Percentiles rank a stretch among this genome's conserved stretches.
Conservation (phyloP, 2,329 filamentous ascomycete species). For the Neofusicoccum kwambonambiense region DNA sequence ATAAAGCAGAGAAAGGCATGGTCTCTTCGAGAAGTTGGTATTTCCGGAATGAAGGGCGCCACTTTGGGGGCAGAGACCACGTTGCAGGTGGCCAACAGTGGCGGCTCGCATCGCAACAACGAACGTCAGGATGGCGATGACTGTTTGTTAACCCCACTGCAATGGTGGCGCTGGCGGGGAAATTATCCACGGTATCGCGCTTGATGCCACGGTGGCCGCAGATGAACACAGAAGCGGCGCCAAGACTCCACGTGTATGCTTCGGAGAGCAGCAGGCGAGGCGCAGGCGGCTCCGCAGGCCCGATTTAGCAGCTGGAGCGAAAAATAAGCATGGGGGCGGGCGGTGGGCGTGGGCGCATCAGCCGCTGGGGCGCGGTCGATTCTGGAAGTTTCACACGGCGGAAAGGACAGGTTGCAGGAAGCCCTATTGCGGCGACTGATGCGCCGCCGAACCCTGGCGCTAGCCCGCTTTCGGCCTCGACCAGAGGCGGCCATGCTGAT, state of each 20-base stretch:
- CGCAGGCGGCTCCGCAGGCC: background rate
- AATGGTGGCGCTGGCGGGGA: constrained; percentile 5
- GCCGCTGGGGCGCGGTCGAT: background rate
- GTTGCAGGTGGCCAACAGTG: constrained; percentile 6
- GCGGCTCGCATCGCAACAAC: background rate
- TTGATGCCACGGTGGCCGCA: constrained; percentile 14
- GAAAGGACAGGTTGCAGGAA: constrained; percentile 19
- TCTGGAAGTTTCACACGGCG: constrained; percentile 18
- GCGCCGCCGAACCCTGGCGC: constrained; percentile 6
- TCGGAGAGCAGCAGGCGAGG: background rate
- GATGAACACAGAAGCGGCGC: background rate
- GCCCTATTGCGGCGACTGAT: constrained; percentile 15
- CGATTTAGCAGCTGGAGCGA: background rate
- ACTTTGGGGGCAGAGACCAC: background rate
- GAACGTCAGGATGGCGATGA: constrained; percentile 1
- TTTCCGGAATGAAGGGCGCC: background rate
- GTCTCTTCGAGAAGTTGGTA: background rate
- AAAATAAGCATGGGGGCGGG: constrained; percentile 1
- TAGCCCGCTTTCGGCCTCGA: constrained; percentile 3
- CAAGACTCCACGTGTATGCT: constrained; percentile 13
- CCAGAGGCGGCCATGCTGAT: constrained; percentile 18
- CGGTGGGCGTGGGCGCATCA: background rate
- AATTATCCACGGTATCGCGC: background rate
- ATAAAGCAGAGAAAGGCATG: background rate
- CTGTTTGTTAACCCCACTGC: background rate